Conservation (phyloP, 2,329 filamentous ascomycete genomes). For the Penicillium hesseltinei region DNA sequence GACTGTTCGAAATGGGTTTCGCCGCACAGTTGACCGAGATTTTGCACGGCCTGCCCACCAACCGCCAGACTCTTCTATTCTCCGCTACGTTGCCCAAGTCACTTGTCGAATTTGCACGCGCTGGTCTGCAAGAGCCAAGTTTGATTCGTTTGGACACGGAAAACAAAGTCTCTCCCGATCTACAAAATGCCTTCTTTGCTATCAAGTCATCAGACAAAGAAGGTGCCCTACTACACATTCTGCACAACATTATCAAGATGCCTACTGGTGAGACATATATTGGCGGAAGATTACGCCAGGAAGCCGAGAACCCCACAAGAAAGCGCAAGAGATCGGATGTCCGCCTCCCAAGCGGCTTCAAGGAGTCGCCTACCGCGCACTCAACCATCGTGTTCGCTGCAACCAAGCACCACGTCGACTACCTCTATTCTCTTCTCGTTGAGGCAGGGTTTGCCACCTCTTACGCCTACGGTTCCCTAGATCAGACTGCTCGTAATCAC, state of each 20-base stretch:
- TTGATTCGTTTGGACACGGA: constrained; percentile 89
- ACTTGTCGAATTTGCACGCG: constrained; percentile 91
- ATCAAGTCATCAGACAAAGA: constrained; percentile 94
- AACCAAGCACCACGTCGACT: constrained; percentile 97
- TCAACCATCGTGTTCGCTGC: constrained; percentile 94
- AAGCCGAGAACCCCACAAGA: constrained; percentile 46
- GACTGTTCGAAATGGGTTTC: constrained; percentile 98
- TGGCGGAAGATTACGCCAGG: constrained; percentile 45
- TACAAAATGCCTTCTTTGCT: constrained; percentile 93
- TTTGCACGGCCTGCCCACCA: constrained; percentile 77
- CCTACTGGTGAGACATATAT: constrained; percentile 65
- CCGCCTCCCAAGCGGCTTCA: constrained; percentile 51
- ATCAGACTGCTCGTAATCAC: constrained; percentile 87
- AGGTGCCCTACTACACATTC: constrained; percentile 80
- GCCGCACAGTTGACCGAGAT: constrained; percentile 91
- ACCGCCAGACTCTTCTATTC: constrained; percentile 87
- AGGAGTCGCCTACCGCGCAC: constrained; percentile 75
- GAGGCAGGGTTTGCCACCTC: constrained; percentile 84
- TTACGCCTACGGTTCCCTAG: constrained; percentile 90
- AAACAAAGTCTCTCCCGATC: constrained; percentile 90
- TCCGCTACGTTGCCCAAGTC: constrained; percentile 93
- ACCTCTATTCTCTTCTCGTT: constrained; percentile 76
- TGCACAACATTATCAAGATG: constrained; percentile 91
- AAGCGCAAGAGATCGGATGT: constrained; percentile 52
- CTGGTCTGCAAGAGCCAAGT: constrained; percentile 87